Evolutionary conservation across 371 early-diverging fungal genomes (phyloP).

Genomic region (Apophysomyces sp.): DNA sequence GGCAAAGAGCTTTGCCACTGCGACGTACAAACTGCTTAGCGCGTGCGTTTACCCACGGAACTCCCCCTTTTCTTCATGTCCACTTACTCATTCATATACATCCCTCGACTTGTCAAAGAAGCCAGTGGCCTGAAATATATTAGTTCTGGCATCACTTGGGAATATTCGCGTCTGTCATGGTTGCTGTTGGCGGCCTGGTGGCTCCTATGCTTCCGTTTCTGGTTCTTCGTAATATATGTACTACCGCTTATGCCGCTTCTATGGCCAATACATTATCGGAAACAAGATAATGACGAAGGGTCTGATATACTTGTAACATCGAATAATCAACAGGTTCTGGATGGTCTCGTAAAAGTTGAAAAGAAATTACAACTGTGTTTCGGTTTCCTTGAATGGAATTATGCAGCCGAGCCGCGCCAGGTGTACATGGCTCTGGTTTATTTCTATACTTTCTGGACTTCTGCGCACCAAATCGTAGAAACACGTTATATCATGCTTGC

Average conservation of each 20-base stretch:
- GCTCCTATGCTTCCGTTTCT: background rate
- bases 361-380: background rate
- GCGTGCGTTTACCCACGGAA: background rate
- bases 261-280: background rate
- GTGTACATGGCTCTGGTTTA: background rate
- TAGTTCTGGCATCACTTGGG: background rate
- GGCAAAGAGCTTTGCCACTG: background rate
- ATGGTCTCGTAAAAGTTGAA: constrained; percentile 9
- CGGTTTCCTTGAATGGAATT: background rate
- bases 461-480: constrained; percentile 9
- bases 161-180: background rate
- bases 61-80: background rate
- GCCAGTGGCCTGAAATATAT: background rate
- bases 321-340: constrained; percentile 9
- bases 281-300: background rate
- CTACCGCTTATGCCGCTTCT: background rate
- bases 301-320: background rate
- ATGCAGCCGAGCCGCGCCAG: background rate
- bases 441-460: constrained; percentile 9
- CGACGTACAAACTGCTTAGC: no score
- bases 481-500: constrained; percentile 7
- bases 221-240: background rate
- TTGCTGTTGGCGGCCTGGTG: background rate
- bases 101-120: background rate
- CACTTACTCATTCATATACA: background rate